Conservation (phyloP, 108 stramenopile species). For the Epithemia pelagica region DNA sequence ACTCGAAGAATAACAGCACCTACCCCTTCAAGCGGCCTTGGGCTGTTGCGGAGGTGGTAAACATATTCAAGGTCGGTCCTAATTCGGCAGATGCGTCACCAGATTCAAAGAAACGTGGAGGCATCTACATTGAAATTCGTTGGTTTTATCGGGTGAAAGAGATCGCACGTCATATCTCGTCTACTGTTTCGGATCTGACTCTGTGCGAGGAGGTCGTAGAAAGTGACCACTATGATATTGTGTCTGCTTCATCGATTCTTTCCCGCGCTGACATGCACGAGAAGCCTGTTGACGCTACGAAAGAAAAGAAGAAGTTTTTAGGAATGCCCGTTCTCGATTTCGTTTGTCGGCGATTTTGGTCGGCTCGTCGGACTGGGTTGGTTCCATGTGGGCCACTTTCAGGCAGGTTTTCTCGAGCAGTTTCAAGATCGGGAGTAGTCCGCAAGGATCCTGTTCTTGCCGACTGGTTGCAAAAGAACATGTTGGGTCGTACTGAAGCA, state of each 20-base stretch:
- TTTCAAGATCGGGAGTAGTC: conserved; percentile 12
- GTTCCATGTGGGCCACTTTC: conserved; percentile 58
- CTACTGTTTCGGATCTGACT: not conserved
- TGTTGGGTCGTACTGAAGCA: conserved; percentile 36
- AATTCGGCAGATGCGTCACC: not conserved
- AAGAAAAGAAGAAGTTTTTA: conserved; percentile 6
- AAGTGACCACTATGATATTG: conserved; percentile 57
- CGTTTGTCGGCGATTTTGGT: conserved; percentile 70
- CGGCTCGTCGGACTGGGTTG: conserved; percentile 51
- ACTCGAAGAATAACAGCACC: not conserved
- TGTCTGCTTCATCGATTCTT: conserved; percentile 42
- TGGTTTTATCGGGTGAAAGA: conserved; percentile 69
- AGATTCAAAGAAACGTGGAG: not conserved
- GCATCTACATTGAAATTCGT: conserved; percentile 51
- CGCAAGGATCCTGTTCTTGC: conserved; percentile 32
- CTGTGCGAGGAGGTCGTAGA: conserved; percentile 66
- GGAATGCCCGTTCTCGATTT: conserved; percentile 51
- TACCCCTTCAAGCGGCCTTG: not conserved
- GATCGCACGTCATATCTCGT: not conserved
- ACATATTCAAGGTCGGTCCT: conserved; percentile 17
- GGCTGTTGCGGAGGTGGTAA: conserved; percentile 26
- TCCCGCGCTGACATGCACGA: conserved; percentile 35
- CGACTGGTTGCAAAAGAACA: conserved; percentile 16
- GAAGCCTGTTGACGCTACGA: not conserved
- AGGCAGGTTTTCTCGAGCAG: conserved; percentile 24